Evolutionary conservation across 306 rosid species (phyloP).

Genomic region (Castanea crenata): DNA sequence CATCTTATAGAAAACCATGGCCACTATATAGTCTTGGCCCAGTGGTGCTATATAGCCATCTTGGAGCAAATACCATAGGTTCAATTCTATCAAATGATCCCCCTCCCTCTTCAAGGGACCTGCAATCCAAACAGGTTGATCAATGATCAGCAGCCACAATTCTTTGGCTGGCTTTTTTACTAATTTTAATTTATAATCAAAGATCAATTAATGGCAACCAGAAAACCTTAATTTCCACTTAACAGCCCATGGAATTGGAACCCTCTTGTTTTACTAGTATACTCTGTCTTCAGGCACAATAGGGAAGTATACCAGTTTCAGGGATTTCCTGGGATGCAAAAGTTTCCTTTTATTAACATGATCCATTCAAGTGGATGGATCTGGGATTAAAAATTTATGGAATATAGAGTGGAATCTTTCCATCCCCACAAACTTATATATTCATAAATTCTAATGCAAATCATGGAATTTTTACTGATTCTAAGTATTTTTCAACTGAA

Average conservation of each 20-base stretch:
- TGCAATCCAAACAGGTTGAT: background rate
- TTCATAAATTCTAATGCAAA: background rate
- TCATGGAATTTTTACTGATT: background rate
- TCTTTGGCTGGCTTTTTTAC: background rate
- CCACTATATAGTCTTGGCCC: background rate
- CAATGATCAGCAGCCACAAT: background rate
- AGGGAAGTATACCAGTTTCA: conserved; percentile 1
- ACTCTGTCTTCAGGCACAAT: background rate
- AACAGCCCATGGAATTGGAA: conserved; percentile 9
- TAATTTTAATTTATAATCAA: background rate
- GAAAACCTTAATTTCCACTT: background rate
- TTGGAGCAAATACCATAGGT: background rate
- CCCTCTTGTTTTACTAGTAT: background rate
- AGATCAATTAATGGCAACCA: background rate
- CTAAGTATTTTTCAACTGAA: too few species aligned
- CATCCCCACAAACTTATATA: background rate
- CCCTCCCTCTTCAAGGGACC: background rate
- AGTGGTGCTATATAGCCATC: background rate
- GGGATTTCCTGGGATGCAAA: conserved; percentile 7
- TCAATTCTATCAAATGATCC: background rate
- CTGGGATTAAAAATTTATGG: conserved; percentile 6
- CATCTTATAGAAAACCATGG: background rate
- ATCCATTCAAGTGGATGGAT: conserved; percentile 12
- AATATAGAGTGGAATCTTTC: background rate
- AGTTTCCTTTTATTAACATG: conserved; percentile 1